phyloP scores from a whole-genome alignment of 345 rosid genomes.

The Dimocarpus longan region DNA sequence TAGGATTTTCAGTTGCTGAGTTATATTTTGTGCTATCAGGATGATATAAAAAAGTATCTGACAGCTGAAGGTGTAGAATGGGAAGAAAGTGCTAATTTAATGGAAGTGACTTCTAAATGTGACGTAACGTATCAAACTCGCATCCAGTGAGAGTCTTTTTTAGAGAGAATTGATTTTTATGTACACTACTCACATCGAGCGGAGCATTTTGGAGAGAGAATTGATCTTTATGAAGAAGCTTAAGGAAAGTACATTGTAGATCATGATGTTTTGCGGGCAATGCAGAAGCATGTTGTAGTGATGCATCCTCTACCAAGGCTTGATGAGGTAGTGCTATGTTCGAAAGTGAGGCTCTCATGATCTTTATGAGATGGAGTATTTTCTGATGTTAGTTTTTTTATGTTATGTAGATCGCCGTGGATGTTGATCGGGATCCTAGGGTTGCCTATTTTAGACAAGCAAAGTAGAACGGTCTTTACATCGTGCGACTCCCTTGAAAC shows the following conservation, averaged over 20 bases:
- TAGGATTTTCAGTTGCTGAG: background rate
- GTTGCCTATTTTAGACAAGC: constrained; percentile 99
- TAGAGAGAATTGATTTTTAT: constrained; percentile 80
- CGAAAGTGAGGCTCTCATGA: too few species aligned
- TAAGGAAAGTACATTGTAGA: constrained; percentile 90
- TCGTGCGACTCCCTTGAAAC: constrained; percentile 47
- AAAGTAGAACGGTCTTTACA: constrained; percentile 72
- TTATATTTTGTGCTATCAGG: constrained; percentile 40
- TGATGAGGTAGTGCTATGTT: constrained; percentile 58
- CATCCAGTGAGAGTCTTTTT: constrained; percentile 87
- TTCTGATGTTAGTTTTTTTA: background rate
- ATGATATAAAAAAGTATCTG: constrained; percentile 89
- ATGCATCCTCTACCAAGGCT: too few species aligned
- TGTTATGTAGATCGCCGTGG: constrained; percentile 63
- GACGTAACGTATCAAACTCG: constrained; percentile 93
- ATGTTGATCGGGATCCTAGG: constrained; percentile 83
- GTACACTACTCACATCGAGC: too few species aligned
- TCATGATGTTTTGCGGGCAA: constrained; percentile 53
- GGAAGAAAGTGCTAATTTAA: constrained; percentile 84
- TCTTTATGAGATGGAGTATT: background rate
- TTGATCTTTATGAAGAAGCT: constrained; percentile 87
- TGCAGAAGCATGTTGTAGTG: constrained; percentile 7
- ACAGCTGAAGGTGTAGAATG: constrained; percentile 70
- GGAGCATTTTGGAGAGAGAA: constrained; percentile 86
- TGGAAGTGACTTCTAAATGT: constrained; percentile 85